phyloP scores from a whole-genome alignment of 768 basidiomycete species.

The Boletus insuetus region DNA sequence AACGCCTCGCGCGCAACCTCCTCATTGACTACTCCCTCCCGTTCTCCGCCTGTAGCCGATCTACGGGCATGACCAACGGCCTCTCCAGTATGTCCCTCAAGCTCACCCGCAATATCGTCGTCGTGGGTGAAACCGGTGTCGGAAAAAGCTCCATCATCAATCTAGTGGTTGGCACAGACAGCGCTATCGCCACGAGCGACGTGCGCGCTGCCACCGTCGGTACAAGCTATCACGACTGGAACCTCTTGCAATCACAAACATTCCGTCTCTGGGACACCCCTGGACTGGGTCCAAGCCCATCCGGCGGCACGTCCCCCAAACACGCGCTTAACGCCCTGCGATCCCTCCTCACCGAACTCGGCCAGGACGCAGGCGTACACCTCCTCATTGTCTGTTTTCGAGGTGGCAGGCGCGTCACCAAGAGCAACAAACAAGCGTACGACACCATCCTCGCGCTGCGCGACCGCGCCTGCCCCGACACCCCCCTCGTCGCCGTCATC shows the following conservation, averaged over 20 bases:
- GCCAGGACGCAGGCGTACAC: slow-evolving; percentile 13
- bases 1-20: slow-evolving; percentile 20
- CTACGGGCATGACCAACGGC: not conserved
- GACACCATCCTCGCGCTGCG: slow-evolving; percentile 16
- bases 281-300: slow-evolving; percentile 15
- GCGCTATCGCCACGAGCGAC: slow-evolving; percentile 15
- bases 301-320: slow-evolving; percentile 7
- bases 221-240: slow-evolving; percentile 25
- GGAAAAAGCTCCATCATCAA: slow-evolving; percentile 26
- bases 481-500: slow-evolving; percentile 18
- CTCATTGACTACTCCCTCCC: slow-evolving; percentile 22
- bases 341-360: slow-evolving; percentile 22
- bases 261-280: slow-evolving; percentile 29
- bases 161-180: slow-evolving; percentile 13
- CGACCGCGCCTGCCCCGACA: slow-evolving; percentile 13
- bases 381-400: slow-evolving; percentile 21
- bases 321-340: slow-evolving; percentile 18
- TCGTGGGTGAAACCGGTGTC: slow-evolving; percentile 39
- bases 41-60: not conserved
- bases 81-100: slow-evolving; percentile 14
- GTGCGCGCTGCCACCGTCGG: slow-evolving; percentile 17
- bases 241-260: slow-evolving; percentile 17
- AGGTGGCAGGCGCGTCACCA: slow-evolving; percentile 19
- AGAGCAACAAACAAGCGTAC: slow-evolving; percentile 20
- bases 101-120: slow-evolving; percentile 31